Evolutionary conservation across 495 filamentous ascomycete genomes (phyloP).

Genomic region (Aspergillus olivimuriae): DNA sequence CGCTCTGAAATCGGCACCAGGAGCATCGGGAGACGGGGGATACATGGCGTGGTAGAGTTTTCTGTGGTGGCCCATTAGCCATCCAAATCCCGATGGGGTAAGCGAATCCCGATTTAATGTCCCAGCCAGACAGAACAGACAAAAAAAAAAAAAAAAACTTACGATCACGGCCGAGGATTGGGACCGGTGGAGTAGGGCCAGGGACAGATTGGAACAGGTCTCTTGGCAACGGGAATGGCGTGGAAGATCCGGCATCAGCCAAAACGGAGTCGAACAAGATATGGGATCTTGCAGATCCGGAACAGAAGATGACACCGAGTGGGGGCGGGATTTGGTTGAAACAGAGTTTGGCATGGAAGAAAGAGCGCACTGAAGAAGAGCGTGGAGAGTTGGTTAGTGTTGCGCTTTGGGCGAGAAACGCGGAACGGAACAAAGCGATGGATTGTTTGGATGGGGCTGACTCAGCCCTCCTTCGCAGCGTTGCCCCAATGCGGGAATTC

Average conservation of each 20-base stretch:
- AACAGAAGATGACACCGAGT: background rate
- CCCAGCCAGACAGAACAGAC: no score
- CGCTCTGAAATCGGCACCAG: no score
- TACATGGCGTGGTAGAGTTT: slow-evolving; percentile 2
- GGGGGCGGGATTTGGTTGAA: no score
- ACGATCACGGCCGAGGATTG: background rate
- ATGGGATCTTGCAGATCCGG: slow-evolving; percentile 2
- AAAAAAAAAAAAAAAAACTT: background rate
- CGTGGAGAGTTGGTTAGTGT: no score
- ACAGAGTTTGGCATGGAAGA: no score
- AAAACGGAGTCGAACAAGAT: background rate
- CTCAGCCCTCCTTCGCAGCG: no score
- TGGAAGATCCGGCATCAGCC: slow-evolving; percentile 7
- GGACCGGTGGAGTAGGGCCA: background rate
- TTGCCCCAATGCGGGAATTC: no score
- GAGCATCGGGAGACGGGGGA: no score
- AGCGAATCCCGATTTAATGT: slow-evolving; percentile 12
- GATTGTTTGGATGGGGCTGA: no score
- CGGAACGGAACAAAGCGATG: no score
- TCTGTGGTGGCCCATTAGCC: background rate
- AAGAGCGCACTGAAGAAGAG: no score
- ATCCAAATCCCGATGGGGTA: slow-evolving; percentile 3
- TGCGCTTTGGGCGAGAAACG: no score
- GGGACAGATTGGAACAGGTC: background rate
- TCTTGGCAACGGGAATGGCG: slow-evolving; percentile 8